phyloP scores from a whole-genome alignment of 129 eudicot genomes.

The Flaveria robusta region DNA sequence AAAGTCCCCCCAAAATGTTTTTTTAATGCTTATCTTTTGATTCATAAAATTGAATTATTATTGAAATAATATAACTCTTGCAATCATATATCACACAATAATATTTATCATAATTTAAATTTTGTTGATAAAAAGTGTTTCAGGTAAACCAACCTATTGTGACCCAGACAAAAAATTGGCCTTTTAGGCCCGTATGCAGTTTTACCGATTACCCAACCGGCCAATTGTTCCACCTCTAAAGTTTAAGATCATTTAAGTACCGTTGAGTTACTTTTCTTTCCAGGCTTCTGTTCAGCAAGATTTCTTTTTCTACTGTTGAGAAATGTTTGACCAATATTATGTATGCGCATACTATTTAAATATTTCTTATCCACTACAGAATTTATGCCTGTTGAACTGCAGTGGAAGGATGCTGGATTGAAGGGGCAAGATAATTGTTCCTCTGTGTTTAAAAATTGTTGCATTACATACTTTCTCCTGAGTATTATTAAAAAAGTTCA shows the following conservation, averaged over 20 bases:
- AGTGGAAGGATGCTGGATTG: conserved; percentile 51
- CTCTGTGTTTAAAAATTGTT: conserved; percentile 58
- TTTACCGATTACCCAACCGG: not conserved
- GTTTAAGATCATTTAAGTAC: conserved; percentile 35
- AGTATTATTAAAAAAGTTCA: conserved; percentile 19
- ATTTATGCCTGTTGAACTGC: conserved; percentile 41
- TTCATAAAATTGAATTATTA: not conserved
- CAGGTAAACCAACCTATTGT: not conserved
- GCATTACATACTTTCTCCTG: conserved; percentile 85
- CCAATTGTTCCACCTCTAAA: not conserved
- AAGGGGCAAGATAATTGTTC: conserved; percentile 56
- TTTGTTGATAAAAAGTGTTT: not conserved
- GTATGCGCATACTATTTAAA: conserved; percentile 40
- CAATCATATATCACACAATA: not conserved
- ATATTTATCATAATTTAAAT: not conserved
- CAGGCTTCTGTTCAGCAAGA: conserved; percentile 47
- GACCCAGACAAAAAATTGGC: not conserved
- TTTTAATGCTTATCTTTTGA: not conserved
- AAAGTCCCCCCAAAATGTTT: not conserved
- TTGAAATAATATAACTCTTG: not conserved
- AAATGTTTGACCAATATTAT: conserved; percentile 60
- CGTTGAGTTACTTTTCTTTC: conserved; percentile 61
- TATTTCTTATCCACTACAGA: conserved; percentile 53
- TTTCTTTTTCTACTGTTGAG: conserved; percentile 64
- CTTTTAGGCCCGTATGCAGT: not conserved